Base-by-base conservation (phyloP, 2,329 filamentous ascomycete species). In the Setomelanomma holmii region DNA sequence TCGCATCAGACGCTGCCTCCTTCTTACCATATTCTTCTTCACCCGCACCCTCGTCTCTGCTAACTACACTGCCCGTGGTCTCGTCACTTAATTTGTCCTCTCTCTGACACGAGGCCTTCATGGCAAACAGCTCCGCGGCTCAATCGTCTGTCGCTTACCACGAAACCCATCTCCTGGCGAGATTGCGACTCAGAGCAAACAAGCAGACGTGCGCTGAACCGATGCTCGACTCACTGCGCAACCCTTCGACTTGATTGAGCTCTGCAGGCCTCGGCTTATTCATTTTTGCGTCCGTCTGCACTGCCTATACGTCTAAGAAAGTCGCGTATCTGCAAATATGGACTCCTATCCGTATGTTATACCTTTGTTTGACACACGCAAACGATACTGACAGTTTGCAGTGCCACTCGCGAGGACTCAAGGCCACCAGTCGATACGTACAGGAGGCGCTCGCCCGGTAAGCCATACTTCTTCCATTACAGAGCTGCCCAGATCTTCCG, bases 381-480 rank as follows among this genome's bases (percentile, higher is more conserved):
- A 19, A 34, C 14, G 7, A 47, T 50, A 51, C 56, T 72, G 41
- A 73, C 49, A 16, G 22, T 30, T 47, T 49, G 35, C 43, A 65
- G 54, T 50, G 55, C 56, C 23, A 62, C 63, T 54, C 77, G 79
- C 42, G 86, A 89, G 65, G 81, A 78, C 36, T 87, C 86, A 58
- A 87, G 88, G 63, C 65, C 72, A 10, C 58, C 67, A 8, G 54
- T 58, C 12, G 75, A 76, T 53, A 68, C 69, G 4, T 76, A 76
- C 48, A 83, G 87, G 53, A 84, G 83, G 55, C 83, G 88, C 71
- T 90, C 88, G 63, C 88, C 88, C 73, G 87, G 88, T 90, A 82
- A 71, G 86, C 35, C 16, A 51, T 35, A 19, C 40, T 58, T 27
- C 27, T 22, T 50, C 21, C 16, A 33, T 30, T 14, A 10, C 27